phyloP scores from a whole-genome alignment of 1,139 yeast genomes.

The Pichia norvegensis region DNA sequence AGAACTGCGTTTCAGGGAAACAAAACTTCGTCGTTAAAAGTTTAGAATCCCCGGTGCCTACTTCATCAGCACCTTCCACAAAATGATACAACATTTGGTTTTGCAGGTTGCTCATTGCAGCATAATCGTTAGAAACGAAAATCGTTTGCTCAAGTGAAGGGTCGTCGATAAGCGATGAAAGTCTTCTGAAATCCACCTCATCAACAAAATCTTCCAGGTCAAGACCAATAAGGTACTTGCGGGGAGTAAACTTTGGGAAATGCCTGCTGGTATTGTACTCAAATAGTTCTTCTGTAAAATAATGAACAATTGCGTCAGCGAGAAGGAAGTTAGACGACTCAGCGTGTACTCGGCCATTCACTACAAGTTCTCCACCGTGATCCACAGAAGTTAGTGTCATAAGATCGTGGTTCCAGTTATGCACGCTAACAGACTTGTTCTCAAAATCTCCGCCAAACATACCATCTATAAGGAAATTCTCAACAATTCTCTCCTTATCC shows the following conservation, averaged over 20 bases:
- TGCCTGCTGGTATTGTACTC: constrained; percentile 30
- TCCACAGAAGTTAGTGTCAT: constrained; percentile 26
- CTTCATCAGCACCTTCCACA: constrained; percentile 33
- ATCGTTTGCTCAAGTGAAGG: constrained; percentile 46
- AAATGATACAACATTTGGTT: constrained; percentile 60
- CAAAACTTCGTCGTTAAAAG: constrained; percentile 42
- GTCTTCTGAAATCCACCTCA: constrained; percentile 59
- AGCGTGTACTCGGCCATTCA: constrained; percentile 27
- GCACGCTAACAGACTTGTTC: constrained; percentile 19
- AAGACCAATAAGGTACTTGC: constrained; percentile 66
- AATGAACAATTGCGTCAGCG: constrained; percentile 57
- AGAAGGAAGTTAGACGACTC: constrained; percentile 38
- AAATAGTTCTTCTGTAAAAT: constrained; percentile 37
- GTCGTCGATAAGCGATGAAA: constrained; percentile 52
- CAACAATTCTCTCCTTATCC: constrained; percentile 31
- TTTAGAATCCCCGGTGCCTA: constrained; percentile 5
- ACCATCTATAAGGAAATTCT: constrained; percentile 32
- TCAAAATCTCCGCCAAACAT: constrained; percentile 31
- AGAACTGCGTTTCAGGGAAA: constrained; percentile 34
- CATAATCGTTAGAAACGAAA: constrained; percentile 33
- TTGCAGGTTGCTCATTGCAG: constrained; percentile 22
- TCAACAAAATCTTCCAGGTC: constrained; percentile 60
- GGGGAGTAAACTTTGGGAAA: constrained; percentile 44
- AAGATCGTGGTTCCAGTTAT: constrained; percentile 24
- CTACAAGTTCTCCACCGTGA: constrained; percentile 30